Base-by-base conservation (phyloP, 441 rosid species). In the Macaranga tanarius region DNA sequence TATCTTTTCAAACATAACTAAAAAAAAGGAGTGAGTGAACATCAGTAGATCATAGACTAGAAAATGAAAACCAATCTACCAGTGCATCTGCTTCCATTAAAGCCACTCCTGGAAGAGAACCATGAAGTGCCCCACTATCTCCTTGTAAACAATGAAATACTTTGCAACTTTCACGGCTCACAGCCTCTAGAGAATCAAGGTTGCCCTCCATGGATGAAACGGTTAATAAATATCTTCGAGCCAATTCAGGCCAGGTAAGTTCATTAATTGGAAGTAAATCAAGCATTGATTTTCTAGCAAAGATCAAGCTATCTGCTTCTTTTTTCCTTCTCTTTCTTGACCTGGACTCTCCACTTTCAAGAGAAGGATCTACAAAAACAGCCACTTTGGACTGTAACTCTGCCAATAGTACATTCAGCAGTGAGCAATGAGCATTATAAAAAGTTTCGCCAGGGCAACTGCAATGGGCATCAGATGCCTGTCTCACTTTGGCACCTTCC, bases 1-100 rank as follows among this genome's bases (percentile, higher is more conserved):
- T 44, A 47, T 61, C n/a, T n/a, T 60, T 51, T 25, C n/a, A 15
- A 66, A 47, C 25, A 19, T 22, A 34, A 60, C 10, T 48, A 40
- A 57, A 65, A 69, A 16, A 52, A 75, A 20, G 8, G 9, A 68
- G 2, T 7, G 2, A 42, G 12, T 34, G 38, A 76, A 76, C 28
- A 75, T 72, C 58, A 67, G 48, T 60, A 63, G 42, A 68, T 28
- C 67, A 81, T 52, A 77, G 48, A 69, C 70, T 60, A 80, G 75
- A 64, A 78, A 76, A 71, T 73, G 77, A 78, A 71, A 76, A 57
- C 74, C 73, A 80, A 80, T 85, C 88, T 85, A 87, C 91, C 85
- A 85, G 81, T 67, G 87, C 91, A 72, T 87, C 88, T 28, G 86
- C 86, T 78, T 87, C 91, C 83, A 85, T 84, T 73, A 82, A 81